Evolutionary conservation across 73 alveolate genomes (phyloP).

Genomic region (Paramecium octaurelia): DNA sequence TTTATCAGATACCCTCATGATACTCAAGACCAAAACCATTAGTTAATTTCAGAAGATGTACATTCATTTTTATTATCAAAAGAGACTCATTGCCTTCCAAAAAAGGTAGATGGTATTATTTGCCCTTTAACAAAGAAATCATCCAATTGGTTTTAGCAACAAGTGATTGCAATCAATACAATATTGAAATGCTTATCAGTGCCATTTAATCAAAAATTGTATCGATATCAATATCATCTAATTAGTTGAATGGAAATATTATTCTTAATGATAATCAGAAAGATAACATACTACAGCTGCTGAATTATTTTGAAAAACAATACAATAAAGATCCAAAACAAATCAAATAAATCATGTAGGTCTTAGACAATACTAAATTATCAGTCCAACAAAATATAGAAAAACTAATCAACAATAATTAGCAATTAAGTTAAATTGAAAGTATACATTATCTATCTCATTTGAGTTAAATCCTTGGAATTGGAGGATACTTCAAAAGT

Average conservation of each 20-base stretch:
- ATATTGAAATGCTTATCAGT: conserved; percentile 29
- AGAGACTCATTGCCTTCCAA: conserved; percentile 14
- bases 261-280: background rate
- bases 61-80: background rate
- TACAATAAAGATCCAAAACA: conserved; percentile 43
- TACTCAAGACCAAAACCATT: background rate
- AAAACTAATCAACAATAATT: conserved; percentile 12
- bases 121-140: conserved; percentile 25
- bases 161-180: background rate
- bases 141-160: background rate
- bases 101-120: conserved; percentile 42
- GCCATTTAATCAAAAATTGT: conserved; percentile 27
- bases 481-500: conserved; percentile 31
- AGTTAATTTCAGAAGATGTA: conserved; percentile 24
- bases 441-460: background rate
- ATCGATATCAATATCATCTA: background rate
- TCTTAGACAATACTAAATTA: background rate
- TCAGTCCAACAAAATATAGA: conserved; percentile 23
- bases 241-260: background rate
- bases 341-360: background rate
- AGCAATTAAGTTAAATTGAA: background rate
- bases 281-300: background rate
- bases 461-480: conserved; percentile 34
- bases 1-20: background rate
- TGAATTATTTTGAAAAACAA: background rate